Base-by-base conservation (phyloP, 306 rosid species). In the Arachis stenosperma region DNA sequence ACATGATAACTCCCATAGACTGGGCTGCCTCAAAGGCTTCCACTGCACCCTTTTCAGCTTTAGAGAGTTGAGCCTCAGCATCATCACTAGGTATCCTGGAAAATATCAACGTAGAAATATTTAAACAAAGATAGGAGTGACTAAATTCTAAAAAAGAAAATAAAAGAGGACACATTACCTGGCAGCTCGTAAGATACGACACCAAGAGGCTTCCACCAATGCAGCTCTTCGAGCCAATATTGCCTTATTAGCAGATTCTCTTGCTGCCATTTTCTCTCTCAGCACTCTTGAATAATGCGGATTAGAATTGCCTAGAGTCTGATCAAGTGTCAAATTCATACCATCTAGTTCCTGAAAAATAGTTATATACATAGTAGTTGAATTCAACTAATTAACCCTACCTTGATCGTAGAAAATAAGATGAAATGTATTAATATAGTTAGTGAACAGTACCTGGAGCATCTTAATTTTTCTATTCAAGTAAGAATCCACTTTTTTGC, bases 131-230 rank as follows among this genome's bases (percentile, higher is more conserved):
- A 5, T 42, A 5, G 8, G 46, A 4, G 2, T 13, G 6, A n/a
- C 8, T 14, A 11, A n/a, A 22, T 22, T 22, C 27, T 22, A n/a
- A 0, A 52, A 12, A 8, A 6, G 7, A 9, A 8, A 52, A 13
- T 12, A 9, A 3, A 3, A 17, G 17, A 17, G 17, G 17, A 17
- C 57, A n/a, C 15, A 22, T 77, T 79, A 94, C 98, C 97, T 77
- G 29, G 97, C 87, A 69, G 99, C 96, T 78, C 81, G 77, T 27
- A 94, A 88, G 78, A 89, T 91, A 58, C 95, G 86, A 81, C 99
- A 94, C 99, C 99, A 91, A 69, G 97, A 94, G 57, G 99, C 93
- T 86, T 94, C 99, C 42, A 91, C 96, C 75, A 91, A 64, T 29
- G 99, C 96, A 15, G 89, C 92, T 82, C 87, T 91, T 62, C 89